Evolutionary conservation across 108 stramenopile species (phyloP).

Genomic region (Phaeodactylum tricornutum): DNA sequence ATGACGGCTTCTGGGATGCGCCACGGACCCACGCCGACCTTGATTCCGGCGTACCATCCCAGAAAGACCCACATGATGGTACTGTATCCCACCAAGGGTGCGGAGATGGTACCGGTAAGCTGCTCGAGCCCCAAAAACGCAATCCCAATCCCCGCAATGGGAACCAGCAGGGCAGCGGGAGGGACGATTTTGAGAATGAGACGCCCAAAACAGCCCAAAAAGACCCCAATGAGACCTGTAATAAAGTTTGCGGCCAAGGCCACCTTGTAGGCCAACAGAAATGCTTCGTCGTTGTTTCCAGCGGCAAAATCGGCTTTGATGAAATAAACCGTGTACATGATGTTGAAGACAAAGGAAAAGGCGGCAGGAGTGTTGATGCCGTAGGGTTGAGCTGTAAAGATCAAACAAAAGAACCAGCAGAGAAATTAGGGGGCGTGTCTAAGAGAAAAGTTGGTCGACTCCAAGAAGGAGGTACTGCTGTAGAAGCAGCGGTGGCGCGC

Average conservation of each 20-base stretch:
- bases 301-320: background rate
- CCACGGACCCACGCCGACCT: constrained; percentile 15
- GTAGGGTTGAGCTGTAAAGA: constrained; percentile 73
- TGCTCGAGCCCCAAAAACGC: constrained; percentile 40
- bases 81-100: constrained; percentile 29
- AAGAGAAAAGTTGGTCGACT: no score
- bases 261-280: constrained; percentile 35
- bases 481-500: no score
- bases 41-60: constrained; percentile 29
- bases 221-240: constrained; percentile 39
- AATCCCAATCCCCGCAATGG: constrained; percentile 46
- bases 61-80: constrained; percentile 31
- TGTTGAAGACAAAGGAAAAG: constrained; percentile 59
- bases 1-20: constrained; percentile 36
- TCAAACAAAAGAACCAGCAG: no score
- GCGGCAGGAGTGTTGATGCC: constrained; percentile 71
- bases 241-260: constrained; percentile 56
- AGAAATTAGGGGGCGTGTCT: no score
- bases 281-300: constrained; percentile 10
- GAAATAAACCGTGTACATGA: constrained; percentile 37
- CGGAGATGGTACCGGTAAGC: constrained; percentile 16
- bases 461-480: no score
- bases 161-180: constrained; percentile 31
- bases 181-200: constrained; percentile 24
- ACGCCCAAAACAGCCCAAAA: constrained; percentile 26